Conservation (phyloP, 2,329 filamentous ascomycete genomes). For the Fusarium secorum region DNA sequence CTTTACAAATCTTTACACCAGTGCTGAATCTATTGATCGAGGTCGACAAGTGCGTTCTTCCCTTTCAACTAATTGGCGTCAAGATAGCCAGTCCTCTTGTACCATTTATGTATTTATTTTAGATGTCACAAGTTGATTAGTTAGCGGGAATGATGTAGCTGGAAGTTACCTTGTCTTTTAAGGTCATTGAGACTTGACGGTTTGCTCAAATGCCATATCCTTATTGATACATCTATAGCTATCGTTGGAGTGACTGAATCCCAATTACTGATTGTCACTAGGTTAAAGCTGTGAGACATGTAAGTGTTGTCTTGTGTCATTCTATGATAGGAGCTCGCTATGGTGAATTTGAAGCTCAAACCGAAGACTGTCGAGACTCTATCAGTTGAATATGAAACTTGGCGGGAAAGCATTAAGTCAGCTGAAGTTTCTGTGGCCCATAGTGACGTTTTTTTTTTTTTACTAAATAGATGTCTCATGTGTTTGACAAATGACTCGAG, state of each 20-base stretch:
- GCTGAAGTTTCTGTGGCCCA: no score
- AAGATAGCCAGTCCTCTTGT: background rate
- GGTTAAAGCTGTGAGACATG: background rate
- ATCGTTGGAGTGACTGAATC: background rate
- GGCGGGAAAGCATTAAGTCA: background rate
- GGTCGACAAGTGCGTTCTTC: background rate
- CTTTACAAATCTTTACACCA: background rate
- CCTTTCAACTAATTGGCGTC: background rate
- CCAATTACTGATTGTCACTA: background rate
- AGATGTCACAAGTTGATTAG: background rate
- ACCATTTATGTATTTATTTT: background rate
- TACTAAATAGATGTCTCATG: no score
- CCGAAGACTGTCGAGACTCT: background rate
- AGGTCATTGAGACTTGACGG: background rate
- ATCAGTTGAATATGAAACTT: background rate
- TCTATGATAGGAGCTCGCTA: background rate
- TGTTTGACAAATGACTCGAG: background rate
- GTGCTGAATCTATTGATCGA: background rate
- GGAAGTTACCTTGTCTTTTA: background rate
- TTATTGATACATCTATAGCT: background rate
- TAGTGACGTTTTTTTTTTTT: no score
- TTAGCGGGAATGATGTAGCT: background rate
- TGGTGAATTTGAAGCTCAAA: background rate
- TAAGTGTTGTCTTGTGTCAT: background rate
- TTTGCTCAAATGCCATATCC: background rate